phyloP scores from a whole-genome alignment of 306 rosid species.

The Quillaja saponaria region DNA sequence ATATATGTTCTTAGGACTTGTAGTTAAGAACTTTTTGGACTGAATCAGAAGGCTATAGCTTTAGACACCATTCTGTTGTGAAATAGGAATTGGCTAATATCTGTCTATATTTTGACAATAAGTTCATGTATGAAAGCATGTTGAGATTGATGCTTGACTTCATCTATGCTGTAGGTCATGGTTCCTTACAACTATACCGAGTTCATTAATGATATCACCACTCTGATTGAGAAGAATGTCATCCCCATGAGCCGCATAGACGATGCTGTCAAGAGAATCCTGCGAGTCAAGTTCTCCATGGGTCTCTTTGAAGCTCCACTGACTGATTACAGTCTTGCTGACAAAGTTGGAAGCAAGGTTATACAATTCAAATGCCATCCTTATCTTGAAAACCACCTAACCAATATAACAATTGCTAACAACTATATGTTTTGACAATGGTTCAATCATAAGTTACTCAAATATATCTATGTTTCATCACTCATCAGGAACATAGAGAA shows the following conservation, averaged over 20 bases:
- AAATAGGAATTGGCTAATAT: too few species aligned
- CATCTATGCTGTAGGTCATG: slow-evolving; percentile 74
- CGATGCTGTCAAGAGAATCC: slow-evolving; percentile 86
- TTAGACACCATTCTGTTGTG: too few species aligned
- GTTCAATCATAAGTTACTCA: too few species aligned
- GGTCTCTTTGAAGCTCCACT: slow-evolving; percentile 90
- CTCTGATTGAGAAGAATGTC: slow-evolving; percentile 67
- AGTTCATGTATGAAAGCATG: too few species aligned
- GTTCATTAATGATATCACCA: slow-evolving; percentile 70
- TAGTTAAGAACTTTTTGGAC: too few species aligned
- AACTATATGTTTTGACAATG: too few species aligned
- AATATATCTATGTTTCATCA: background rate
- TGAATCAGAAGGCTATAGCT: too few species aligned
- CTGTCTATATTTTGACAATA: too few species aligned
- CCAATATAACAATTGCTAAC: too few species aligned
- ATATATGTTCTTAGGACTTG: too few species aligned
- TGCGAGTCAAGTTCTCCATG: slow-evolving; percentile 84
- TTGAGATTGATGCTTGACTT: slow-evolving; percentile 31
- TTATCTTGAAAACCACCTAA: background rate
- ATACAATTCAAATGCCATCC: too few species aligned
- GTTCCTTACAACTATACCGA: slow-evolving; percentile 65
- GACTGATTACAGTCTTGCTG: slow-evolving; percentile 78
- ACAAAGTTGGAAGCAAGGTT: slow-evolving; percentile 97
- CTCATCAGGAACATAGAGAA: slow-evolving; percentile 67
- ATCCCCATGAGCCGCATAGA: slow-evolving; percentile 85